These are phyloP conservation scores for Curvularia hawaiiensis DNA, from an alignment of 2,329 filamentous ascomycete species.

Conservation along the genomic window DNA sequence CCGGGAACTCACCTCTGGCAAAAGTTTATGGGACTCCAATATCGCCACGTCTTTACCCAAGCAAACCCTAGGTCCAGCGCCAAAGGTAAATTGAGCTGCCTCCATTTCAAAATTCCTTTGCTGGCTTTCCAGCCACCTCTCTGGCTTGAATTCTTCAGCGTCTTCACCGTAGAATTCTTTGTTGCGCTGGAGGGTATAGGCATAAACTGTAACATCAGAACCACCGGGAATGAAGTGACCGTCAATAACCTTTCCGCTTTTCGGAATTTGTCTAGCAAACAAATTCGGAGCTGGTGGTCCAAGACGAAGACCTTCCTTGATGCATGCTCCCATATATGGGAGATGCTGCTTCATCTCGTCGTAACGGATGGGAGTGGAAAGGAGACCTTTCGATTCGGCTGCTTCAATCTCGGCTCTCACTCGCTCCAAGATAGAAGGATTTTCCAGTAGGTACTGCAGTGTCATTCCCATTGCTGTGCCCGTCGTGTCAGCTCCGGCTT, in stretches of 20 bases:
- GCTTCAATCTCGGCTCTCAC: constrained; percentile 31
- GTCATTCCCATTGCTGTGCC: constrained; percentile 43
- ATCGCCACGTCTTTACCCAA: constrained; percentile 40
- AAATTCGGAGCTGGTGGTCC: constrained; percentile 58
- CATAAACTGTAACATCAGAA: constrained; percentile 54
- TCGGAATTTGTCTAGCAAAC: constrained; percentile 52
- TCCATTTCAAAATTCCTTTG: constrained; percentile 32
- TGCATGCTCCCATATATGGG: constrained; percentile 58
- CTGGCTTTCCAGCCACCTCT: constrained; percentile 47
- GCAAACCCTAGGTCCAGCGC: constrained; percentile 35
- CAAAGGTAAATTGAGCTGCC: constrained; percentile 39
- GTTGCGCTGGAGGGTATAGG: constrained; percentile 56
- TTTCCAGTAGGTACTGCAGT: constrained; percentile 34
- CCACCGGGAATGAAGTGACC: constrained; percentile 50
- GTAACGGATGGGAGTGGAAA: constrained; percentile 34
- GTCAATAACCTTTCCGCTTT: constrained; percentile 45
- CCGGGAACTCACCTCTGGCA: constrained; percentile 38
- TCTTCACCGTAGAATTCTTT: constrained; percentile 49
- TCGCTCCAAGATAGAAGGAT: constrained; percentile 21
- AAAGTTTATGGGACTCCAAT: constrained; percentile 40
- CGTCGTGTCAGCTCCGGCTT: constrained; percentile 47
- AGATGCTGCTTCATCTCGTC: constrained; percentile 41
- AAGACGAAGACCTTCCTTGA: constrained; percentile 58
- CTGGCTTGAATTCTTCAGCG: constrained; percentile 49
- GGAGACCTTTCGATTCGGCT: constrained; percentile 24